Evolutionary conservation across 176 grass and related monocot species (phyloP).

Genomic region (Oryza glumipatula): DNA sequence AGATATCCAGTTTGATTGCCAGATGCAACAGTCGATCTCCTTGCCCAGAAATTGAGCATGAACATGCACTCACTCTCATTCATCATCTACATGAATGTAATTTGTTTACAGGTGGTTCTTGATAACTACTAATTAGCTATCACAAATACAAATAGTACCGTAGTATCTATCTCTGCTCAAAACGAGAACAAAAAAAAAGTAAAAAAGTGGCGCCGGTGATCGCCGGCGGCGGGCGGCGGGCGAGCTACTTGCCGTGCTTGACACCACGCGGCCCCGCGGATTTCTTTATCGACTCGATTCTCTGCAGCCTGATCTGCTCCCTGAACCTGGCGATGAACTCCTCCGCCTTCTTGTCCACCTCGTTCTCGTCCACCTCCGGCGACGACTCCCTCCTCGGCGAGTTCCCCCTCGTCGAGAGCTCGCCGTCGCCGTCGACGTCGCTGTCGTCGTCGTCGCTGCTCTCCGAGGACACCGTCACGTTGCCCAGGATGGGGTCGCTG

Average conservation of each 20-base stretch:
- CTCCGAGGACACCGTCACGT: slow-evolving; percentile 50
- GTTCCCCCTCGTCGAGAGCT: slow-evolving; percentile 47
- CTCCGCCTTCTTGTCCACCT: slow-evolving; percentile 96
- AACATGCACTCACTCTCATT: slow-evolving; percentile 31
- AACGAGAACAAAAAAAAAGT: not conserved
- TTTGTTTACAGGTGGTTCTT: slow-evolving; percentile 52
- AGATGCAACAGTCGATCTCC: slow-evolving; percentile 20
- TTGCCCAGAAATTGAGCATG: not conserved
- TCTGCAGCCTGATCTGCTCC: slow-evolving; percentile 89
- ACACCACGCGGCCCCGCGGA: slow-evolving; percentile 60
- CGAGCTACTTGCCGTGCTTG: slow-evolving; percentile 55
- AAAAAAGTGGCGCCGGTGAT: not conserved
- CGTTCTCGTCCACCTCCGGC: slow-evolving; percentile 67
- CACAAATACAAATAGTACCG: slow-evolving; percentile 12
- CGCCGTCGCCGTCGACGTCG: slow-evolving; percentile 22
- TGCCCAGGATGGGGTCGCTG: slow-evolving; percentile 47
- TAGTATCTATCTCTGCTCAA: slow-evolving; percentile 27
- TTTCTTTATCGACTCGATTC: slow-evolving; percentile 87
- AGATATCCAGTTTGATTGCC: not conserved
- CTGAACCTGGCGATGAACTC: slow-evolving; percentile 92
- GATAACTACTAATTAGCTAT: slow-evolving; percentile 24
- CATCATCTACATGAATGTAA: slow-evolving; percentile 50
- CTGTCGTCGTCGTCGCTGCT: slow-evolving; percentile 56
- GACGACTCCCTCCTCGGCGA: slow-evolving; percentile 46
- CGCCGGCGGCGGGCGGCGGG: slow-evolving; percentile 10